Conservation (phyloP, 371 early-diverging fungal species). For the Cokeromyces recurvatus region DNA sequence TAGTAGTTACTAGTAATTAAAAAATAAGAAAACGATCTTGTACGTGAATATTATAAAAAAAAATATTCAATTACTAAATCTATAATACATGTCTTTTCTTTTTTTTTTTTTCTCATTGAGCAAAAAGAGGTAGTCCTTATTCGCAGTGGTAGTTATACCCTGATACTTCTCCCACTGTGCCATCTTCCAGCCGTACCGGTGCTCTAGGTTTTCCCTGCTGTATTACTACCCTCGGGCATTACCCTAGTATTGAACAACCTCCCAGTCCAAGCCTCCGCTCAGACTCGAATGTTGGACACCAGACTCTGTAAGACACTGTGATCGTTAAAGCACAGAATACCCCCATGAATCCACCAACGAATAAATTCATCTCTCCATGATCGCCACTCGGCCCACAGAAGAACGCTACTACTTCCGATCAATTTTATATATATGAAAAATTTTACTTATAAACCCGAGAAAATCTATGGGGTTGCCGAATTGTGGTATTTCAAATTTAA, state of each 20-base stretch:
- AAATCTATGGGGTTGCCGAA: no score
- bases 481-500: no score
- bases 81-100: no score
- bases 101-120: no score
- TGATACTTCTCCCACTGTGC: constrained; percentile 50
- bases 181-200: constrained; percentile 51
- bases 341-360: constrained; percentile 35
- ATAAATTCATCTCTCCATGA: constrained; percentile 46
- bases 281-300: constrained; percentile 49
- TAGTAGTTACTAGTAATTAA: no score
- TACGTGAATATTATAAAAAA: no score
- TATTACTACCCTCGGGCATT: constrained; percentile 59
- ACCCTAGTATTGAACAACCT: constrained; percentile 54
- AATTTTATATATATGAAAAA: constrained; percentile 25
- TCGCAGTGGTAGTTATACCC: constrained; percentile 31
- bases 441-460: no score
- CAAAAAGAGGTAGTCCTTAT: constrained; percentile 43
- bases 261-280: constrained; percentile 34
- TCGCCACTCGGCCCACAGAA: constrained; percentile 47
- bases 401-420: constrained; percentile 37
- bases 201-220: constrained; percentile 61
- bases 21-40: no score
- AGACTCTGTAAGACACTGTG: constrained; percentile 49
- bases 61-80: no score
- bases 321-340: constrained; percentile 35